Percentiles rank a stretch among this genome's conserved stretches.
Conservation (phyloP, 495 filamentous ascomycete species). For the Penicillium soppii region DNA sequence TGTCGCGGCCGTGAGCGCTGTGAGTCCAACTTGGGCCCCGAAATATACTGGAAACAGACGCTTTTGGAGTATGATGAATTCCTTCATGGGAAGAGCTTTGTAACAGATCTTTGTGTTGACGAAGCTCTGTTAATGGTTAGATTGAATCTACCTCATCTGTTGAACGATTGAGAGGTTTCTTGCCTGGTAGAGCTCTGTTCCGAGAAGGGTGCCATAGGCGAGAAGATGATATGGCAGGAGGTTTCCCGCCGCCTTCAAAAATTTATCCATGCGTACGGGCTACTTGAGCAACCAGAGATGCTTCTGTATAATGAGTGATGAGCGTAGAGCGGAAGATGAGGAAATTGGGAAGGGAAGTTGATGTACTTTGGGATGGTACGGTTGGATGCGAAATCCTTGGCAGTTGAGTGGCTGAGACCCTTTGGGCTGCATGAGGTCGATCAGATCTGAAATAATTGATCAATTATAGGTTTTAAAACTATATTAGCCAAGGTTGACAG, state of each 20-base stretch:
- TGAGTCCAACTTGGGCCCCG: slow-evolving; percentile 39
- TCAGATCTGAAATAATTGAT: too few species aligned
- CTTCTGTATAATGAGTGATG: background rate
- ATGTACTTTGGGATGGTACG: background rate
- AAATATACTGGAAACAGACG: slow-evolving; percentile 57
- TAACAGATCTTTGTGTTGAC: slow-evolving; percentile 52
- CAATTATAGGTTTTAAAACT: too few species aligned
- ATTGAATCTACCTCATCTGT: background rate
- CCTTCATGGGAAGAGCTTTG: slow-evolving; percentile 41
- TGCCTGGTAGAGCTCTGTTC: slow-evolving; percentile 50
- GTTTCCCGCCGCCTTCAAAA: slow-evolving; percentile 15
- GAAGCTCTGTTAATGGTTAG: slow-evolving; percentile 37
- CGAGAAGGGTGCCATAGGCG: slow-evolving; percentile 52
- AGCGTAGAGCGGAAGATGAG: background rate
- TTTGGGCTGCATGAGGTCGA: too few species aligned
- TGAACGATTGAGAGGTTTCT: background rate
- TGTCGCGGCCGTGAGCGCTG: slow-evolving; percentile 44
- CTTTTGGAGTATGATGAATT: slow-evolving; percentile 53
- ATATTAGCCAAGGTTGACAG: too few species aligned
- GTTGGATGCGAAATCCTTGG: background rate
- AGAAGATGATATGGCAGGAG: slow-evolving; percentile 49
- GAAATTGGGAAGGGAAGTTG: background rate
- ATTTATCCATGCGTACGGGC: slow-evolving; percentile 17
- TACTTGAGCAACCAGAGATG: too few species aligned
- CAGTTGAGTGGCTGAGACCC: background rate